phyloP scores from a whole-genome alignment of 2,329 filamentous ascomycete species.

The Apiospora marii region DNA sequence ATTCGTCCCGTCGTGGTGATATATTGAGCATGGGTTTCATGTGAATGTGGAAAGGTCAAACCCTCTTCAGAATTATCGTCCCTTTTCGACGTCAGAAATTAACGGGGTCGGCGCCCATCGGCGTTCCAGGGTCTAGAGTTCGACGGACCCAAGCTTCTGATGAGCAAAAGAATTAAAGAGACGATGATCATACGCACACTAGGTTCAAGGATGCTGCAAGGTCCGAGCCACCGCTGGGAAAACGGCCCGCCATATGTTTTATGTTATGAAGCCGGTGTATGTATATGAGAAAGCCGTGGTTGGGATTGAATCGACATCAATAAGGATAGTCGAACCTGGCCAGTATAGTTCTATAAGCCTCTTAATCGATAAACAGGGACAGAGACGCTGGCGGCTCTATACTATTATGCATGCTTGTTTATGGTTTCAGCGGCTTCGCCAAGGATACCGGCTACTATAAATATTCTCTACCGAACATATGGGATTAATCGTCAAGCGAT shows the following conservation, averaged over 20 bases:
- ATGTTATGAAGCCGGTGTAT: neutral
- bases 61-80: neutral
- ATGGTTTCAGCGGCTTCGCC: no score
- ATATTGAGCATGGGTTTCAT: neutral
- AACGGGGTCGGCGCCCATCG: constrained; percentile 8
- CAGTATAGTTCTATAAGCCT: neutral
- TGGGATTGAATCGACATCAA: neutral
- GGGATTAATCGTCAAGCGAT: neutral
- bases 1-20: neutral
- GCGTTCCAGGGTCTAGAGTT: constrained; percentile 3
- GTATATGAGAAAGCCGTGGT: neutral
- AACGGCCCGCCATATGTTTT: neutral
- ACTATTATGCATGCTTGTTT: neutral
- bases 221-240: neutral
- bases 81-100: neutral
- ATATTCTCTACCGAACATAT: neutral
- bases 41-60: neutral
- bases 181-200: constrained; percentile 3
- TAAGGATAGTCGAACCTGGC: neutral
- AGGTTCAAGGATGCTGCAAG: constrained; percentile 8
- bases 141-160: constrained; percentile 2
- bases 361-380: neutral
- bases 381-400: neutral
- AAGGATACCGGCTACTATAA: no score
- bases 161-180: neutral